Evolutionary conservation across 202 grass and related monocot genomes (phyloP).

Genomic region (Elaeis oleifera): DNA sequence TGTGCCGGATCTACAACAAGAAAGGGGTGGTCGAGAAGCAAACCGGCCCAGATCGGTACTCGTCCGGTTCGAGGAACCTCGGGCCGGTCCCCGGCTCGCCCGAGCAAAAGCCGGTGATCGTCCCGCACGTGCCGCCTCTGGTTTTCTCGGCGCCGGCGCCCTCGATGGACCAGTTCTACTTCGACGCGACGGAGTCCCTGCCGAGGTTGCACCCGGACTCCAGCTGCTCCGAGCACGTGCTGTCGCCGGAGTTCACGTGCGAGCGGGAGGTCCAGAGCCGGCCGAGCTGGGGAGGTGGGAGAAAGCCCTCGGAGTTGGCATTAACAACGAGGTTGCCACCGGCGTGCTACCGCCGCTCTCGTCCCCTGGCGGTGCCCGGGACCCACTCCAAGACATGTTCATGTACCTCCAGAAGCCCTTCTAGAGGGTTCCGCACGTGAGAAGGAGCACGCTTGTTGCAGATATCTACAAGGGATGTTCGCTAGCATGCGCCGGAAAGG

Average conservation of each 20-base stretch:
- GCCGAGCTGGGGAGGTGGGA: conserved; percentile 75
- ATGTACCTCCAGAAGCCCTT: conserved; percentile 89
- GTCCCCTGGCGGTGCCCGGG: conserved; percentile 19
- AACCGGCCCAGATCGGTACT: conserved; percentile 24
- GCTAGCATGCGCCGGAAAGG: no score
- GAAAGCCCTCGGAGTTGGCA: conserved; percentile 47
- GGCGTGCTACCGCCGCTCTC: conserved; percentile 1
- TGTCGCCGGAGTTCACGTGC: conserved; percentile 45
- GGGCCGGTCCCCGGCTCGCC: conserved; percentile 34
- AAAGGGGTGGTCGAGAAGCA: conserved; percentile 51
- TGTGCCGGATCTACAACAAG: conserved; percentile 99
- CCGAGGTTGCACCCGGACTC: conserved; percentile 75
- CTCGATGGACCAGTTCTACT: conserved; percentile 43
- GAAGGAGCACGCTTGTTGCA: no score
- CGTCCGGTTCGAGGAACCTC: conserved; percentile 3
- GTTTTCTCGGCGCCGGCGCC: background rate
- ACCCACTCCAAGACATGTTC: conserved; percentile 84
- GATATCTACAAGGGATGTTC: no score
- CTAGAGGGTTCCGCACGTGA: conserved; percentile 13
- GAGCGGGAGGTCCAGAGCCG: conserved; percentile 68
- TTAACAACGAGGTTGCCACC: conserved; percentile 31
- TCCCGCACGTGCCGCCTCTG: conserved; percentile 3
- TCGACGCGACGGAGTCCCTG: conserved; percentile 74
- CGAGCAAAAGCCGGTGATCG: conserved; percentile 58
- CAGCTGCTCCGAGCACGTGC: conserved; percentile 73